Evolutionary conservation across 1,139 yeast genomes (phyloP).

Genomic region (Pichiaceae sp.): DNA sequence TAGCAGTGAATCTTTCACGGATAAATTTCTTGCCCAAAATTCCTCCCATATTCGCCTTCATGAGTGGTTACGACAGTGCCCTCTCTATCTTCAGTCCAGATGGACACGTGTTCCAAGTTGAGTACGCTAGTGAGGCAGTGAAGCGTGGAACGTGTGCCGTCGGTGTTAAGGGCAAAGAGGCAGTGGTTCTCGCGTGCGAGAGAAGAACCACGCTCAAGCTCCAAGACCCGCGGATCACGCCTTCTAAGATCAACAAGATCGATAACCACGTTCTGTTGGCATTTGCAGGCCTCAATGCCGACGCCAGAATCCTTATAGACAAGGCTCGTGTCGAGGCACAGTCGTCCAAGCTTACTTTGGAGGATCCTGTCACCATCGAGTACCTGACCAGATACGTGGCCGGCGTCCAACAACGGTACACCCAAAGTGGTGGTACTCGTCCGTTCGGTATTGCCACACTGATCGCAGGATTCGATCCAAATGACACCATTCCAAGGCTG

Average conservation of each 20-base stretch:
- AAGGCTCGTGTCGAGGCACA: constrained; percentile 97
- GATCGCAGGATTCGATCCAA: constrained; percentile 91
- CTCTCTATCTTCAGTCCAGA: constrained; percentile 97
- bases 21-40: background rate
- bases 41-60: constrained; percentile 17
- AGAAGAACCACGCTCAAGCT: constrained; percentile 90
- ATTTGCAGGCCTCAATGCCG: constrained; percentile 97
- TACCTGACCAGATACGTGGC: constrained; percentile 92
- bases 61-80: constrained; percentile 99
- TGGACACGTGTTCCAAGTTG: constrained; percentile 98
- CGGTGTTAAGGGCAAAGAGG: constrained; percentile 84
- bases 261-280: constrained; percentile 89
- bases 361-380: constrained; percentile 89
- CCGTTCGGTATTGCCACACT: constrained; percentile 93
- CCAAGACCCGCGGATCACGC: constrained; percentile 95
- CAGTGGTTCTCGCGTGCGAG: constrained; percentile 93
- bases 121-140: constrained; percentile 96
- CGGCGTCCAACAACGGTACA: constrained; percentile 92
- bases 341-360: constrained; percentile 87
- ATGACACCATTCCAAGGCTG: constrained; percentile 71
- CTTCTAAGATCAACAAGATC: constrained; percentile 84
- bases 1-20: background rate
- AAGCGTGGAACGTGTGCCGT: constrained; percentile 98
- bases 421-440: constrained; percentile 97
- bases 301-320: constrained; percentile 89